Evolutionary conservation across 1,284 basidiomycete species (phyloP).

Genomic region (Ceratorhiza oryzae-sativae): DNA sequence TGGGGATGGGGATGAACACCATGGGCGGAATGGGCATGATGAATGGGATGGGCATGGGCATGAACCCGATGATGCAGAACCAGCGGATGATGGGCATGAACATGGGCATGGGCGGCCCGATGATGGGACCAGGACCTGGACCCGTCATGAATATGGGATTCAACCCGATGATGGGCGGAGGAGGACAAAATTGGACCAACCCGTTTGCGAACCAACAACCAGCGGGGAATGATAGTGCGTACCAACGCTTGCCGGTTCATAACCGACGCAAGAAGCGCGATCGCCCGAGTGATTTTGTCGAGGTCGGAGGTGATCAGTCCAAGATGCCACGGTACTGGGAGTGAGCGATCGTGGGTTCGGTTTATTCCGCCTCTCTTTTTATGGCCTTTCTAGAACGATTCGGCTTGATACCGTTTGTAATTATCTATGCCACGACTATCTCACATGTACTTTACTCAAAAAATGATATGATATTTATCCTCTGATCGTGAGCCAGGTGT

Average conservation of each 20-base stretch:
- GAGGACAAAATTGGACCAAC: constrained; percentile 33
- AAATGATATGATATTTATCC: constrained; percentile 39
- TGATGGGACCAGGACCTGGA: constrained; percentile 14
- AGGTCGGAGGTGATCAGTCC: constrained; percentile 66
- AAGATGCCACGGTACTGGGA: constrained; percentile 81
- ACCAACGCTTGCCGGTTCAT: constrained; percentile 79
- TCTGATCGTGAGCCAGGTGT: background rate
- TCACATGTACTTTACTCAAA: constrained; percentile 38
- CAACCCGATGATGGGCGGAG: constrained; percentile 25
- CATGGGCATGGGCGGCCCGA: constrained; percentile 30
- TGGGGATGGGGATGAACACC: constrained; percentile 50
- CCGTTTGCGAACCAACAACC: constrained; percentile 68
- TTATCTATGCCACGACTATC: background rate
- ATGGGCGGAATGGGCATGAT: constrained; percentile 42
- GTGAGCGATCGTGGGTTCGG: constrained; percentile 48
- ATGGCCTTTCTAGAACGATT: background rate
- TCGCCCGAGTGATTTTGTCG: constrained; percentile 80
- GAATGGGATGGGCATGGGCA: constrained; percentile 36
- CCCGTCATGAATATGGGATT: constrained; percentile 21
- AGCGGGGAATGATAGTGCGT: constrained; percentile 75
- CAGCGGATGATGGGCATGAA: constrained; percentile 29
- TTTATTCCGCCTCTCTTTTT: background rate
- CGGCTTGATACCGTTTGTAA: background rate
- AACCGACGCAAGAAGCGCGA: constrained; percentile 80
- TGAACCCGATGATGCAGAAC: constrained; percentile 30